phyloP scores from a whole-genome alignment of 164 flowering plant species.

The Paratinospora sagittata region DNA sequence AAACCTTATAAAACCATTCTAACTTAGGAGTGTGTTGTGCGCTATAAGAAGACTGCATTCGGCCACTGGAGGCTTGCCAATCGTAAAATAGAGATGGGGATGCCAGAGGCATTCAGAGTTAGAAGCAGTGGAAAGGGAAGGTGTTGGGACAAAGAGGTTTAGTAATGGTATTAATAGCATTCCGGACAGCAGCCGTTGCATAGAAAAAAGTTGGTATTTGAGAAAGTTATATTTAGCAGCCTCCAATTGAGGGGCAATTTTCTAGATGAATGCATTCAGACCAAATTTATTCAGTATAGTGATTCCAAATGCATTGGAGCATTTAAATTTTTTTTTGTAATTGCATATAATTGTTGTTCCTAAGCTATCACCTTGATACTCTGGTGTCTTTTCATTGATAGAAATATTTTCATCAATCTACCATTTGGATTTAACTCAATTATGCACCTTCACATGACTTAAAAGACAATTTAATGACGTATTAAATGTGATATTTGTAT shows the following conservation, averaged over 20 bases:
- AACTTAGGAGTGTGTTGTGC: not conserved
- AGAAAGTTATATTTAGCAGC: not conserved
- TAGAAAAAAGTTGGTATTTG: not conserved
- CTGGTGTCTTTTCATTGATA: no score
- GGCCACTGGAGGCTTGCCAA: not conserved
- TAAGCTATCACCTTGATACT: no score
- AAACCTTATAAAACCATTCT: not conserved
- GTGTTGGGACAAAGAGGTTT: not conserved
- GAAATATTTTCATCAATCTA: no score
- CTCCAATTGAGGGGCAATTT: slow-evolving; percentile 5
- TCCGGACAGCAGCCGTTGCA: not conserved
- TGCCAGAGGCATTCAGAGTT: not conserved
- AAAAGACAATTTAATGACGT: no score
- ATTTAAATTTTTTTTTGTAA: not conserved
- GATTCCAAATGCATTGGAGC: not conserved
- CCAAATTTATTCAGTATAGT: not conserved
- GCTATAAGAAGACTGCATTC: not conserved
- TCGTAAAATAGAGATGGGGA: not conserved
- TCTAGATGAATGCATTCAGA: not conserved
- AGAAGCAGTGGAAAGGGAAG: not conserved
- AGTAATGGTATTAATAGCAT: not conserved
- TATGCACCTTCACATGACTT: no score
- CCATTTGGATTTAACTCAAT: no score
- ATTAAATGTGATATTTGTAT: no score
- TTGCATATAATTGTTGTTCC: not conserved